A percentile compares a stretch with the other conserved stretches of the same genome.
Conservation (phyloP, 1,139 yeast species). For the Yamadazyma pseudoaaseri region DNA sequence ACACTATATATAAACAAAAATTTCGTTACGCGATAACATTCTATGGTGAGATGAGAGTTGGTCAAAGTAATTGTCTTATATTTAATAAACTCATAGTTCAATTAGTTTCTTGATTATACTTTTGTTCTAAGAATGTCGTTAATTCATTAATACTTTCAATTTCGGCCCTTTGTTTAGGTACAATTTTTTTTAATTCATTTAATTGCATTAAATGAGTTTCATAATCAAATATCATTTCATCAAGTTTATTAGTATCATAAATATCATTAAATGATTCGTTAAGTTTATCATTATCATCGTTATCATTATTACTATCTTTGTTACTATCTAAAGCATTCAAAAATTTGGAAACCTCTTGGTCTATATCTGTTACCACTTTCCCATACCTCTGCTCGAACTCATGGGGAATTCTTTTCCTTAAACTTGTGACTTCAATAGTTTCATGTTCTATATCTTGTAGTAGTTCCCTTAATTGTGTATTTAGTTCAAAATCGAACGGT, state of each 20-base stretch:
- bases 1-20: neutral
- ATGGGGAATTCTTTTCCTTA: constrained; percentile 54
- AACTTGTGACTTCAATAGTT: constrained; percentile 50
- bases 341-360: constrained; percentile 29
- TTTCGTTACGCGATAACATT: neutral
- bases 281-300: constrained; percentile 2
- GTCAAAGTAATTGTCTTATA: neutral
- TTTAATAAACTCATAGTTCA: neutral
- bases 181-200: constrained; percentile 22
- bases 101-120: constrained; percentile 8
- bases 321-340: constrained; percentile 18
- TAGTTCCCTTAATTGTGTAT: constrained; percentile 50
- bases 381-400: constrained; percentile 28
- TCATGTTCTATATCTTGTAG: constrained; percentile 58
- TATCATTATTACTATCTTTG: constrained; percentile 1
- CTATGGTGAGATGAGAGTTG: neutral
- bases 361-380: constrained; percentile 27
- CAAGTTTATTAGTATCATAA: constrained; percentile 9
- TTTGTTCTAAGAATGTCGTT: constrained; percentile 28
- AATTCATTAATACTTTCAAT: constrained; percentile 31
- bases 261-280: constrained; percentile 3
- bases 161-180: constrained; percentile 35
- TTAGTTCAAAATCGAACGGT: constrained; percentile 61
- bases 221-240: constrained; percentile 25
- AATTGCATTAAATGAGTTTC: constrained; percentile 20